phyloP scores from a whole-genome alignment of 805 yeast genomes.

The Vanderwaltozyma polyspora region DNA sequence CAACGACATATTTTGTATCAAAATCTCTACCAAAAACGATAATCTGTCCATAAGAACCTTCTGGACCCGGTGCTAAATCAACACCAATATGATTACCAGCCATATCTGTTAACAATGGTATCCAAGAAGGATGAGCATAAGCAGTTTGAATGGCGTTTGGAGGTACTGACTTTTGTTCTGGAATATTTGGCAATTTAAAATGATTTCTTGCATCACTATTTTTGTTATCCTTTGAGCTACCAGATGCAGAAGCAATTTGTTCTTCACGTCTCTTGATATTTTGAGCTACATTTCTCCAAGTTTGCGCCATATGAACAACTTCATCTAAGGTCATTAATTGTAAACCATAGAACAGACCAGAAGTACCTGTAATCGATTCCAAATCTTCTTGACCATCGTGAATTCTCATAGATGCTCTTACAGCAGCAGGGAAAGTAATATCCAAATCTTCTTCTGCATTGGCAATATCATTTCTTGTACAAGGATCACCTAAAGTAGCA shows the following conservation, averaged over 20 bases:
- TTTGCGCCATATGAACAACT: conserved; percentile 65
- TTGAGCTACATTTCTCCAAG: conserved; percentile 71
- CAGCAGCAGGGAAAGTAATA: conserved; percentile 65
- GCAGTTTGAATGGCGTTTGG: conserved; percentile 58
- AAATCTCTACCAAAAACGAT: conserved; percentile 89
- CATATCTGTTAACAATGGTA: conserved; percentile 79
- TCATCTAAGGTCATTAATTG: conserved; percentile 72
- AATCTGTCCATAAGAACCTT: conserved; percentile 81
- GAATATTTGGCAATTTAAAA: conserved; percentile 33
- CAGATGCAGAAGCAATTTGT: too few species aligned
- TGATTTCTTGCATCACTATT: conserved; percentile 15
- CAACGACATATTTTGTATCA: conserved; percentile 79
- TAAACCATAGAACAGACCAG: conserved; percentile 72
- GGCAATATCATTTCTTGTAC: conserved; percentile 66
- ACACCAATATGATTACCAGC: conserved; percentile 88
- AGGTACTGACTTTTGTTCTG: conserved; percentile 62
- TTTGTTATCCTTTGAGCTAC: conserved; percentile 10
- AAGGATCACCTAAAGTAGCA: conserved; percentile 68
- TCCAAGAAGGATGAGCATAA: conserved; percentile 88
- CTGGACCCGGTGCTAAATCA: conserved; percentile 73
- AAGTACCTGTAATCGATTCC: conserved; percentile 56
- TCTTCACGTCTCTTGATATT: conserved; percentile 25
- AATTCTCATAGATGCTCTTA: conserved; percentile 62
- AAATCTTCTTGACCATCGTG: conserved; percentile 88
- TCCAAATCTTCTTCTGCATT: conserved; percentile 78